A percentile compares a stretch with the other conserved stretches of the same genome.
phyloP scores from a whole-genome alignment of 768 basidiomycete species.

The Psilocybe tampanensis region DNA sequence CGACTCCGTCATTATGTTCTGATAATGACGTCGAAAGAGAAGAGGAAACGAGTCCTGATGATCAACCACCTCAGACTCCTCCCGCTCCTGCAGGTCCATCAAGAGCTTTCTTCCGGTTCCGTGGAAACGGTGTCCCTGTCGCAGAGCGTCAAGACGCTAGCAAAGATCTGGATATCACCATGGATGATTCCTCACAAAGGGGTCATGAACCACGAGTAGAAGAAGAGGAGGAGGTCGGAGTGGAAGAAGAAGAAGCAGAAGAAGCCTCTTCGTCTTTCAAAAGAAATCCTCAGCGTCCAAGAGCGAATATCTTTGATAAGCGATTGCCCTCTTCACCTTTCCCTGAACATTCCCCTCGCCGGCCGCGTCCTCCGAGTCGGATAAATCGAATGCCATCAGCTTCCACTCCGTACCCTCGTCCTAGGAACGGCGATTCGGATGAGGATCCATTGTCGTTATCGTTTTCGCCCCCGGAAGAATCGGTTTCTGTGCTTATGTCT shows the following conservation, averaged over 20 bases:
- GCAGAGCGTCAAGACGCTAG: not conserved
- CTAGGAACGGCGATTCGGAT: conserved; percentile 21
- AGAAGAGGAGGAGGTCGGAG: no score
- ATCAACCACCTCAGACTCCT: conserved; percentile 56
- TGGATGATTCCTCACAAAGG: not conserved
- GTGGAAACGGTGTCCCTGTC: conserved; percentile 30
- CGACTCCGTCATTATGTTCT: conserved; percentile 75
- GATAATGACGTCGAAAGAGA: conserved; percentile 61
- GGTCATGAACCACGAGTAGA: not conserved
- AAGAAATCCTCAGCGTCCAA: conserved; percentile 5
- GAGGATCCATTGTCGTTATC: conserved; percentile 39
- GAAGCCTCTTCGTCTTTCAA: conserved; percentile 4
- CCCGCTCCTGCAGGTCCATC: conserved; percentile 27
- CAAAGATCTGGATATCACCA: not conserved
- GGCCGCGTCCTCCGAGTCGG: conserved; percentile 52
- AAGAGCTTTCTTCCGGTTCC: conserved; percentile 24
- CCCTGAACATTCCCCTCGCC: conserved; percentile 54
- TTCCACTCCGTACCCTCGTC: not conserved
- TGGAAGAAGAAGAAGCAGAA: no score
- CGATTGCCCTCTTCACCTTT: conserved; percentile 70
- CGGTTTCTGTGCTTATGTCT: not conserved
- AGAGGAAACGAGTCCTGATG: conserved; percentile 50
- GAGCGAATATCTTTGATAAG: conserved; percentile 49
- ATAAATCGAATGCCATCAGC: conserved; percentile 7
- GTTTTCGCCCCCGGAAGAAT: conserved; percentile 22